Evolutionary conservation across 495 filamentous ascomycete genomes (phyloP), one percentile per base, ranked within the genome.

Genomic region (Platismatia glauca): DNA sequence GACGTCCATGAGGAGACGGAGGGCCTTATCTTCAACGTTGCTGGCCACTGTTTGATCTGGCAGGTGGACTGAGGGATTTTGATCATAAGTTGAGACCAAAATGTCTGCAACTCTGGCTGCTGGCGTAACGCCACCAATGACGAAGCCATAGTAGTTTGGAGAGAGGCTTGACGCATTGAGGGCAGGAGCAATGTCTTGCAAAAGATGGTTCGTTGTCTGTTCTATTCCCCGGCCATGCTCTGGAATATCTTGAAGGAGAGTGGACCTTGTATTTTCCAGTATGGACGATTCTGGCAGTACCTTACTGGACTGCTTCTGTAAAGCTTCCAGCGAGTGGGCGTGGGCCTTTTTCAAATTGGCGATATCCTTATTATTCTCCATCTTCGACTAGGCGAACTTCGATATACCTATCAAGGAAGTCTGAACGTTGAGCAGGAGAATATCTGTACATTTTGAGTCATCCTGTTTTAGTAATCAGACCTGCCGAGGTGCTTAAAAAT

Each of bases 51-150:
- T 86, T 70, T 96, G 86, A 13, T 79, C 74, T 1, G 90, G 83
- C 27, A 97, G 75, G 74, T 96, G 90, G 13, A 97, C 90, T 57
- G 84, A 80, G n/a, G 91, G 84, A 70, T 91, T 96, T 64, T 94
- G 89, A 70, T 96, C 92, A 50, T 84, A 83, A 3, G 81, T 80
- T 12, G 83, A 86, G 56, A 91, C 90, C 16, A 96, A 74, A 68
- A 87, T 84, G 71, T 97, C 92, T 0, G 89, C 93, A n/a, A 89
- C 80, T 39, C 86, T 77, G 37, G 91, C 91, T n/a, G 90, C 84
- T 0, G 91, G 89, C 4, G 90, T 90, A 37, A 77, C 74, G 20
- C 89, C 89, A 24, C 93, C 93, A 0, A 87, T 95, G 9, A 97
- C 85, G 69, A 96, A 96, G 31, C 90, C 92, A 73, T 88, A 94